A percentile compares a stretch with the other conserved stretches of the same genome.
These are phyloP conservation scores for Coemansia sp. DNA, from an alignment of 192 early-diverging fungal species.

Conservation along the genomic window DNA sequence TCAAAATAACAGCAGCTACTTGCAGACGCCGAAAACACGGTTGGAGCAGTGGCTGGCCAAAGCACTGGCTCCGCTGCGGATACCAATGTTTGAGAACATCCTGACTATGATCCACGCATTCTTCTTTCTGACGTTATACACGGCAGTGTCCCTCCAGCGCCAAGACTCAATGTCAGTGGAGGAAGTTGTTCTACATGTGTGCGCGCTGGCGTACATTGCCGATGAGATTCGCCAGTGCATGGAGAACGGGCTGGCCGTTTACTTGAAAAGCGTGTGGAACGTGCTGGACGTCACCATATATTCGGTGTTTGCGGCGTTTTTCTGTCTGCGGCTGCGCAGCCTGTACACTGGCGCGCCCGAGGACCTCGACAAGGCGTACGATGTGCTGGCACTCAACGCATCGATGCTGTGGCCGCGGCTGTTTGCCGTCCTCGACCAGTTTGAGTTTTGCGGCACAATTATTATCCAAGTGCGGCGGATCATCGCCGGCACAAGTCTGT, in stretches of 20 bases:
- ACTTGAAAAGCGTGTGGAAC: conserved; percentile 46
- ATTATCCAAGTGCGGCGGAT: conserved; percentile 44
- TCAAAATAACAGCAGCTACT: background rate
- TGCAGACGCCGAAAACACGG: background rate
- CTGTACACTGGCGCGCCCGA: conserved; percentile 25
- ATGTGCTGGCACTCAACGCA: conserved; percentile 39
- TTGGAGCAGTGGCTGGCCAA: conserved; percentile 26
- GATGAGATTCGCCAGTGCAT: conserved; percentile 41
- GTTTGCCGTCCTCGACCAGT: conserved; percentile 43
- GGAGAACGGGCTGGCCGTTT: conserved; percentile 35
- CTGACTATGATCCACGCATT: conserved; percentile 41
- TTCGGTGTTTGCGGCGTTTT: conserved; percentile 26
- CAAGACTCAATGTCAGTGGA: conserved; percentile 12
- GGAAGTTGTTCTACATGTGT: conserved; percentile 24
- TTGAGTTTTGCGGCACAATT: conserved; percentile 44
- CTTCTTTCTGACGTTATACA: conserved; percentile 38
- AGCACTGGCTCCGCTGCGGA: conserved; percentile 25
- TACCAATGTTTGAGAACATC: conserved; percentile 35
- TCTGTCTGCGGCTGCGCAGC: conserved; percentile 29
- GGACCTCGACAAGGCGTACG: conserved; percentile 42
- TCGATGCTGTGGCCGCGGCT: conserved; percentile 45
- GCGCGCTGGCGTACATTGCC: conserved; percentile 38
- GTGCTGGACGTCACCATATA: conserved; percentile 36
- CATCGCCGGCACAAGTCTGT: conserved; percentile 36
- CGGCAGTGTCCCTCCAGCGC: conserved; percentile 26